These are phyloP conservation scores for Acacia concinna DNA, from an alignment of 331 rosid genomes.

Conservation along the genomic window DNA sequence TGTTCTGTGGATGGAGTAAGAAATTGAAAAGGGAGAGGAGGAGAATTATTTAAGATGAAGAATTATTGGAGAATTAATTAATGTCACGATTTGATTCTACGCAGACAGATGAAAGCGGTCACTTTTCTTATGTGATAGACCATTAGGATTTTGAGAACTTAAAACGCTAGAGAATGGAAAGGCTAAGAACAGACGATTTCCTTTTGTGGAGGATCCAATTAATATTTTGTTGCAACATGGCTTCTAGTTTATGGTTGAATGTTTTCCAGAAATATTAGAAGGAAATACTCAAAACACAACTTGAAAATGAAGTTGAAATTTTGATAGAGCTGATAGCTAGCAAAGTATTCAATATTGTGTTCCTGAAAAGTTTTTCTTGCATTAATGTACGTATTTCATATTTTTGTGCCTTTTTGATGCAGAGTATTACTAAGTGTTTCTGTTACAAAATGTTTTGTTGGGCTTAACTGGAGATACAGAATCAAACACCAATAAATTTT, in stretches of 20 bases:
- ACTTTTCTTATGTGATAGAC: conserved; percentile 1
- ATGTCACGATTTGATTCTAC: conserved; percentile 6
- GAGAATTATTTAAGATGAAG: conserved; percentile 21
- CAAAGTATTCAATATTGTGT: not conserved
- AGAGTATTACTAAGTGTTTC: not conserved
- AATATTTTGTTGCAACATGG: conserved; percentile 21
- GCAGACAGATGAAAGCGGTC: conserved; percentile 1
- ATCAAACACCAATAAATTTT: no score
- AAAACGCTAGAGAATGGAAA: not conserved
- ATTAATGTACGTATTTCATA: not conserved
- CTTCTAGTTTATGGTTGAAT: not conserved
- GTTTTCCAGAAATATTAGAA: not conserved
- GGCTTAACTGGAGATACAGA: no score
- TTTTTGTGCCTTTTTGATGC: not conserved
- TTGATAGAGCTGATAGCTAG: not conserved
- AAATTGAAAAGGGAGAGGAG: conserved; percentile 6
- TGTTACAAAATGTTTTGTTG: no score
- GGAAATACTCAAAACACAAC: not conserved
- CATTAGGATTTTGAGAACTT: not conserved
- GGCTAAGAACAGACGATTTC: not conserved
- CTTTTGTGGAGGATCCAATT: conserved; percentile 5
- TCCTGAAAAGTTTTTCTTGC: not conserved
- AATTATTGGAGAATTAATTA: conserved; percentile 4
- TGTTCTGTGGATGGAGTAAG: conserved; percentile 20
- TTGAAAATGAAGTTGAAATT: conserved; percentile 11